A percentile compares a stretch with the other conserved stretches of the same genome.
Conservation (phyloP, 2,329 filamentous ascomycete species). For the Ceratocystis albifundus region DNA sequence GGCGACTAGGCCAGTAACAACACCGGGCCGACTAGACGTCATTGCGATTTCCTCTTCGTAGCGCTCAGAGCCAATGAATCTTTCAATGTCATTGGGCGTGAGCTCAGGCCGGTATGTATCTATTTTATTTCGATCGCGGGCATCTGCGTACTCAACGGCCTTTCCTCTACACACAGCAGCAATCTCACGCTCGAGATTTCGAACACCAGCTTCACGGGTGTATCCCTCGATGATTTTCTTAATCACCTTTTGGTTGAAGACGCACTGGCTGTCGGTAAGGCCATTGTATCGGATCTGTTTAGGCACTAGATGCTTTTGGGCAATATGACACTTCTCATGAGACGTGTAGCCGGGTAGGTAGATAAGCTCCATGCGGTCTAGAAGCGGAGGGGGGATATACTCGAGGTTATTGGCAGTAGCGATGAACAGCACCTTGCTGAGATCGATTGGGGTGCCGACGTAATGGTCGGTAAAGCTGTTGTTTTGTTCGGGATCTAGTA, state of each 20-base stretch:
- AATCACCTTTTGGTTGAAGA: slow-evolving; percentile 69
- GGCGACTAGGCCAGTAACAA: slow-evolving; percentile 91
- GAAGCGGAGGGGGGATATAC: slow-evolving; percentile 82
- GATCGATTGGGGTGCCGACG: slow-evolving; percentile 85
- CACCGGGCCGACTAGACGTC: slow-evolving; percentile 68
- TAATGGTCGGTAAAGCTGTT: slow-evolving; percentile 93
- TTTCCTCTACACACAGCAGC: slow-evolving; percentile 89
- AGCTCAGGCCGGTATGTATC: slow-evolving; percentile 63
- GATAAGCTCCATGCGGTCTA: slow-evolving; percentile 97
- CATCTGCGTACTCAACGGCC: slow-evolving; percentile 88
- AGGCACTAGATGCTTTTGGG: slow-evolving; percentile 81
- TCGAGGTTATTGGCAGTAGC: slow-evolving; percentile 92
- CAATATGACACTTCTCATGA: slow-evolving; percentile 92
- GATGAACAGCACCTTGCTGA: slow-evolving; percentile 95
- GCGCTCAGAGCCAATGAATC: slow-evolving; percentile 81
- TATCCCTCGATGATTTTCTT: slow-evolving; percentile 94
- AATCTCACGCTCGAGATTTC: slow-evolving; percentile 90
- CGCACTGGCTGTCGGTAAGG: slow-evolving; percentile 60
- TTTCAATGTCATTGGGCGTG: slow-evolving; percentile 69
- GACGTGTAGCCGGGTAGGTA: slow-evolving; percentile 90
- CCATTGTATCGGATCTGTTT: slow-evolving; percentile 93
- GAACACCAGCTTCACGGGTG: slow-evolving; percentile 90
- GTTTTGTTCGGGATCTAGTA: slow-evolving; percentile 95
- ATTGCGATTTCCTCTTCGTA: slow-evolving; percentile 90
- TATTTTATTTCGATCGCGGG: slow-evolving; percentile 59